Base-by-base conservation (phyloP, 257 asterid genomes). In the Knoxia roxburghii region DNA sequence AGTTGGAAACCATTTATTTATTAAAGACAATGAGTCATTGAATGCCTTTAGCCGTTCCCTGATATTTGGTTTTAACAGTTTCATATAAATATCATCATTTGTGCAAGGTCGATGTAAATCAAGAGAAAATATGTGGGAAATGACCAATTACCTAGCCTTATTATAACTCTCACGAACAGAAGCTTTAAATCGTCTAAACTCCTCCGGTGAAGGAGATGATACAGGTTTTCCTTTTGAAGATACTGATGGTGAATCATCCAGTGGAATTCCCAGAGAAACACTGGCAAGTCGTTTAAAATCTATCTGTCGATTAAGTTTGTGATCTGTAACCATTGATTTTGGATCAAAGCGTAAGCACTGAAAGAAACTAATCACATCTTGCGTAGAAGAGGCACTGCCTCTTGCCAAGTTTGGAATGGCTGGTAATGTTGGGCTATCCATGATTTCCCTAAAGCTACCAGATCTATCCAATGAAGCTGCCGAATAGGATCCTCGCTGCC, bases 41-140 rank as follows among this genome's bases (percentile, higher is more conserved):
- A 92, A 79, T 77, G 82, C 82, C 90, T 87, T 89, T 76, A 78
- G 84, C 12, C 98, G 98, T 77, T 89, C 96, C 95, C 98, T 92
- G 80, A 60, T 68, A 82, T 43, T 63, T 61, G 59, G n/a, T 57
- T 73, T 75, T 54, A 70, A 73, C 53, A 30, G 72, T 65, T 76
- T 64, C 68, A 70, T 53, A 46, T 60, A 62, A 60, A 53, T 21
- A 23, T n/a, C 65, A 77, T 45, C 63, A 29, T 57, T 68, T 56
- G 53, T 50, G 29, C 20, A 71, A n/a, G 73, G 50, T 69, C 61
- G 46, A 73, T 64, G 66, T 30, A 48, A 72, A 68, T 64, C n/a
- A 50, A 50, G 48, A 50, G 45, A 40, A 63, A 24, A 21, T 2
- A 63, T 59, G 13, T n/a, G 56, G 72, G 64, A 68, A 62, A 62